Percentiles rank a stretch among this genome's conserved stretches.
phyloP scores from a whole-genome alignment of 176 grass and related monocot species.

The Cenchrus americanus region DNA sequence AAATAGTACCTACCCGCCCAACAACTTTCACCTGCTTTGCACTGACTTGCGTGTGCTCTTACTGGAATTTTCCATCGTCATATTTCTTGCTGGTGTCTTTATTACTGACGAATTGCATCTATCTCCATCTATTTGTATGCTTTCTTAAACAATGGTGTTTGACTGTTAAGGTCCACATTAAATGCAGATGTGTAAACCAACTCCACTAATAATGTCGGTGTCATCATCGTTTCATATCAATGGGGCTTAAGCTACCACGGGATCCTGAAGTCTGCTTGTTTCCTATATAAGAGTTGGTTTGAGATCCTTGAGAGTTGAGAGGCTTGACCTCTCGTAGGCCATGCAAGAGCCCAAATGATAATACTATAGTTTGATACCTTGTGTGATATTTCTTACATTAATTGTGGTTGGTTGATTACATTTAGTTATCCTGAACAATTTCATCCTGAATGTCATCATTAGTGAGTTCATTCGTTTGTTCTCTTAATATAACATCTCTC shows the following conservation, averaged over 20 bases:
- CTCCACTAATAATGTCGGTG: conserved; percentile 38
- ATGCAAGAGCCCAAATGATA: conserved; percentile 7
- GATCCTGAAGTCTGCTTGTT: conserved; percentile 24
- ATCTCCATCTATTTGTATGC: conserved; percentile 8
- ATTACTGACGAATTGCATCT: conserved; percentile 12
- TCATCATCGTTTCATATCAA: conserved; percentile 34
- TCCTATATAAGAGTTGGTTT: conserved; percentile 42
- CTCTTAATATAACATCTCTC: background rate
- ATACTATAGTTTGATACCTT: background rate
- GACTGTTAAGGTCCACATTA: conserved; percentile 31
- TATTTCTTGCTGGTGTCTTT: conserved; percentile 14
- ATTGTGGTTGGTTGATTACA: conserved; percentile 14
- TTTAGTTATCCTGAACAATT: background rate
- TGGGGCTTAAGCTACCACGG: conserved; percentile 23
- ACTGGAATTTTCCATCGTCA: conserved; percentile 26
- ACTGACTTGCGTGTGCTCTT: conserved; percentile 35
- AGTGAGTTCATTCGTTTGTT: conserved; percentile 8
- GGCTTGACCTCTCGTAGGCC: background rate
- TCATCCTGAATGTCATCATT: background rate
- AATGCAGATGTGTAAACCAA: conserved; percentile 42
- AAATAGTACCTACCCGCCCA: conserved; percentile 34
- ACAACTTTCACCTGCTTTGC: conserved; percentile 55
- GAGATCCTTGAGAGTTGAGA: conserved; percentile 4
- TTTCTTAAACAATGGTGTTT: background rate
- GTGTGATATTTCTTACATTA: background rate